Base-by-base conservation (phyloP, 2,329 filamentous ascomycete genomes). In the Xylaria sp. region DNA sequence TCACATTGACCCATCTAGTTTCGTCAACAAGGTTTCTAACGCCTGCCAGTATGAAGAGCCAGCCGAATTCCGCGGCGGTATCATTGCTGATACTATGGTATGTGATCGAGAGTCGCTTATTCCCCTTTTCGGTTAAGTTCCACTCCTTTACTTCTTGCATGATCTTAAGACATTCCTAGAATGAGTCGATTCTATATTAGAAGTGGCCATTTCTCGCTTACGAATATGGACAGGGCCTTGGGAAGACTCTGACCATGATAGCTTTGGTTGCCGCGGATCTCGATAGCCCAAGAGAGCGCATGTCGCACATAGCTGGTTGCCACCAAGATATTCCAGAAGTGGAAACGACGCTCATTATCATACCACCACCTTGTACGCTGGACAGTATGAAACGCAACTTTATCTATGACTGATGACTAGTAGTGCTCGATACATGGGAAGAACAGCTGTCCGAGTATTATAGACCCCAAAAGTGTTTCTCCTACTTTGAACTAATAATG, bases 201-300 rank as follows among this genome's bases (percentile, higher is more conserved):
- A 28, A 28, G 25, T 28, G 25, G 25, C 25, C 25, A 28, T 28
- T 28, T 28, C 25, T 28, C 25, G 25, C 25, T 28, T 4, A 28
- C 25, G 25, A 28, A 28, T 28, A 28, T 28, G 25, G 25, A 28
- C 25, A 28, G 25, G 84, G 84, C 0, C 74, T 85, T 0, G 84
- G 84, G 0, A 85, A 85, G 63, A 84, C 83, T 0, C 68, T 84
- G 0, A 80, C 80, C 0, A 84, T 84, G 80, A 81, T 85, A 32
- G 73, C 83, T 0, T 65, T 86, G 1, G 73, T 78, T 10, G 37
- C 37, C 37, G 13, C 37, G 13, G 37, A 39, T 39, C 37, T 39
- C 37, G 37, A 39, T 39, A 39, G 13, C 37, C 37, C 37, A 39
- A 13, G 9, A 39, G 37, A 1, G 83, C 82, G 13, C 58, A 20